Evolutionary conservation across 139 green algal species (phyloP), one percentile per base, ranked within the genome.

Genomic region (Raphidocelis subcapitata): DNA sequence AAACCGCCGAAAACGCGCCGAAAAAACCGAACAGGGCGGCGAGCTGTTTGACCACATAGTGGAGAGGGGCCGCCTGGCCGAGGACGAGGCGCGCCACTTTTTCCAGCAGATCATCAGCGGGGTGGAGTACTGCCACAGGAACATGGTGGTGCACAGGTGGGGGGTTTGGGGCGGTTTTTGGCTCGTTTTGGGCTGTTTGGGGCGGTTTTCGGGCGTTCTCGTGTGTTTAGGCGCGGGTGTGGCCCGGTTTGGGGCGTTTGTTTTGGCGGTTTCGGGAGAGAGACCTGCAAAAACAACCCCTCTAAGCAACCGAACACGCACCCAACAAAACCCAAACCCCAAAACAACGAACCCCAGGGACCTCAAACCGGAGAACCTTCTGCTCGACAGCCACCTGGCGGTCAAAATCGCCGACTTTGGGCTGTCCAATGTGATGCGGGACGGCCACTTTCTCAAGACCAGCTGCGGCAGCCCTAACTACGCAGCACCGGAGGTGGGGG

Each of bases 11-110:
- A n/a, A n/a, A n/a, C n/a, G n/a, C n/a, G n/a, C n/a, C n/a, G n/a
- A n/a, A n/a, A n/a, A n/a, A n/a, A n/a, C n/a, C n/a, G 12, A 49
- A 10, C 78, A 97, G 87, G 86, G 81, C 20, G 96, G 96, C 26
- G 96, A 99, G 86, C 89, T 99, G 73, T 99, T 99, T 87, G 96
- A 99, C 79, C 98, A 99, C 88, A 99, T 99, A 60, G 96, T 99
- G 5, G 96, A 99, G 82, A 99, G 99, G 85, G 96, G 96, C 14
- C 87, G 96, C 18, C 82, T 99, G 70, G 72, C 91, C 33, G 96
- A 99, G 79, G 94, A 99, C 47, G 96, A 99, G 75, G 96, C 96
- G 24, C 86, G 96, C 52, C 86, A 89, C 54, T 99, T 99, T 80
- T 99, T 99, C 81, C 96, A 99, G 83, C 96, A 99, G 84, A 97